Percentiles rank a stretch among this genome's conserved stretches.
phyloP scores from a whole-genome alignment of 106 monocot species.

The Dendrobium nobile region DNA sequence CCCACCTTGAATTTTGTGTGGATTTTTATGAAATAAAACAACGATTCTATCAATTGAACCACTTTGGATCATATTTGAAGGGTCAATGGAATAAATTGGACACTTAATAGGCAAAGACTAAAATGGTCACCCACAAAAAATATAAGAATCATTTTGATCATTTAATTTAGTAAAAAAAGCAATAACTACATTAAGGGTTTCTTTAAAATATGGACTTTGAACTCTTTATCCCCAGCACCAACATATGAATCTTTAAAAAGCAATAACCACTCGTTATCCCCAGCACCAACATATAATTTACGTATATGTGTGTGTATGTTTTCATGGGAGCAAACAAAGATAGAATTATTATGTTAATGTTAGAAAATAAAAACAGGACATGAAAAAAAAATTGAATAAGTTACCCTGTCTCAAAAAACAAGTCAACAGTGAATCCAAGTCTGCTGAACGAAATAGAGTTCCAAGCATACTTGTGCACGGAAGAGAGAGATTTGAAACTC shows the following conservation, averaged over 20 bases:
- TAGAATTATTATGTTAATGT: not conserved
- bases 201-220: not conserved
- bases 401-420: conserved; percentile 92
- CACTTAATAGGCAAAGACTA: no score
- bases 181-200: no score
- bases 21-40: no score
- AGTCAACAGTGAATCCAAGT: conserved; percentile 83
- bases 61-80: no score
- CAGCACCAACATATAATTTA: not conserved
- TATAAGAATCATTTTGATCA: no score
- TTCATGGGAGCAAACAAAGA: not conserved
- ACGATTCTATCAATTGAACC: no score
- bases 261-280: not conserved
- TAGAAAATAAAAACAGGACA: not conserved
- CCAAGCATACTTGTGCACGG: conserved; percentile 82
- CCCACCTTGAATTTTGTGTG: no score
- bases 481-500: conserved; percentile 86
- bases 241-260: not conserved
- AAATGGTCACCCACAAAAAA: no score
- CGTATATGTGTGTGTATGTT: not conserved
- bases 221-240: not conserved
- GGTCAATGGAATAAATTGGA: no score
- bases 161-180: no score
- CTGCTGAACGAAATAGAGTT: conserved; percentile 87
- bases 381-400: not conserved